Evolutionary conservation across 2,329 filamentous ascomycete species (phyloP).

Genomic region (Ploettnerulaceae sp.): DNA sequence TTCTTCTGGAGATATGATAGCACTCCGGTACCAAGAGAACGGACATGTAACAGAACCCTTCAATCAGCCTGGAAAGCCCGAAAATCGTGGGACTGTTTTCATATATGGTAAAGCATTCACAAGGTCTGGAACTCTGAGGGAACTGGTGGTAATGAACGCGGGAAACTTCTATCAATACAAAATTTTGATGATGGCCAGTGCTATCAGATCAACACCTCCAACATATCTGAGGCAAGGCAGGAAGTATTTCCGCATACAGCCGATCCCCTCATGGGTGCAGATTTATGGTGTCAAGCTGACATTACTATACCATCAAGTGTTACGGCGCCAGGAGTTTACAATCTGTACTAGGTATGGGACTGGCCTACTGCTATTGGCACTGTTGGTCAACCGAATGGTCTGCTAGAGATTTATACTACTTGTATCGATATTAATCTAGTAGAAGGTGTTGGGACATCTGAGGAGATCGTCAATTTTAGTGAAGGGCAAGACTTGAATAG

Average conservation of each 20-base stretch:
- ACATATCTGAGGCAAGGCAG: conserved; percentile 2
- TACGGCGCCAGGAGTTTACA: conserved; percentile 59
- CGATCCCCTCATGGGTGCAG: neutral
- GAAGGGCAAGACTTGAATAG: neutral
- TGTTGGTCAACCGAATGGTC: conserved; percentile 28
- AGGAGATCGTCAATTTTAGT: neutral
- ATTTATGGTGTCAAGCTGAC: conserved; percentile 65
- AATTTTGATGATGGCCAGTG: conserved; percentile 89
- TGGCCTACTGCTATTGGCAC: conserved; percentile 61
- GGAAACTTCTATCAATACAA: conserved; percentile 68
- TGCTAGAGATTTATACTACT: conserved; percentile 53
- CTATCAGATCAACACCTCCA: conserved; percentile 52
- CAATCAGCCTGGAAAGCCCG: conserved; percentile 54
- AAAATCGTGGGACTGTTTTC: conserved; percentile 65
- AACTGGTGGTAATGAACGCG: conserved; percentile 75
- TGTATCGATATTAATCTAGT: conserved; percentile 46
- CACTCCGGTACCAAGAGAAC: conserved; percentile 68
- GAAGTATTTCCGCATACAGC: neutral
- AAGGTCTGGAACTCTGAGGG: conserved; percentile 74
- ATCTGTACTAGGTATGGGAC: conserved; percentile 95
- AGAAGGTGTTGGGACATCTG: conserved; percentile 1
- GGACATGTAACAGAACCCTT: conserved; percentile 64
- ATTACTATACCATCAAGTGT: conserved; percentile 66
- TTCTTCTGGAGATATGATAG: conserved; percentile 56
- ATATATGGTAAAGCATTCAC: conserved; percentile 71